Conservation (phyloP, 305 asterid genomes). For the Nicotiana rustica region DNA sequence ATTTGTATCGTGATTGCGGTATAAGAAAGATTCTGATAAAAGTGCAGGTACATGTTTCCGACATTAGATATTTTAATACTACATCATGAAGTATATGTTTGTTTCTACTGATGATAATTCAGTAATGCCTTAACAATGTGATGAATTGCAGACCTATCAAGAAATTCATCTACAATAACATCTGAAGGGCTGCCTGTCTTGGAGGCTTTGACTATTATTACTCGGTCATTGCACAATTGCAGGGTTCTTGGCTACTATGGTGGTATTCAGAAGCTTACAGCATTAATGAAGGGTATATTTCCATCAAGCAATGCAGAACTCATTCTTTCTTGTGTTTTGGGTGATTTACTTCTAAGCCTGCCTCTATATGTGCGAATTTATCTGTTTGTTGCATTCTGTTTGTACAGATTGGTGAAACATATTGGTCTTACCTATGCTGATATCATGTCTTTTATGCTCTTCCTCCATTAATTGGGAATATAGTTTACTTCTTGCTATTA, state of each 20-base stretch:
- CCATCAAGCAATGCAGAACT: conserved; percentile 30
- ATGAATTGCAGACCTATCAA: conserved; percentile 56
- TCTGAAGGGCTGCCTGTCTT: conserved; percentile 79
- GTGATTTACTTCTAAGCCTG: conserved; percentile 31
- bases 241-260: conserved; percentile 80
- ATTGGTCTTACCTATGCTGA: conserved; percentile 9
- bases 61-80: background rate
- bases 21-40: conserved; percentile 6
- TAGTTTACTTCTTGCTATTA: background rate
- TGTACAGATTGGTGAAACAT: conserved; percentile 19
- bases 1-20: background rate
- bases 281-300: conserved; percentile 86
- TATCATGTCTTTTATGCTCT: conserved; percentile 20
- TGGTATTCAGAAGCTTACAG: conserved; percentile 91
- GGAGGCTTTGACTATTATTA: conserved; percentile 79
- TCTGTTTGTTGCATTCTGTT: conserved; percentile 24
- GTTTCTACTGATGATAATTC: conserved; percentile 28
- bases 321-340: conserved; percentile 30
- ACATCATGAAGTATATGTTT: conserved; percentile 29
- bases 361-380: background rate
- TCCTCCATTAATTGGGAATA: conserved; percentile 3
- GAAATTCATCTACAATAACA: conserved; percentile 57
- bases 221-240: conserved; percentile 92
- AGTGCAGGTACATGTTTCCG: conserved; percentile 21
- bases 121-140: conserved; percentile 37